Base-by-base conservation (phyloP, 345 rosid species). In the Fremontodendron californicum region DNA sequence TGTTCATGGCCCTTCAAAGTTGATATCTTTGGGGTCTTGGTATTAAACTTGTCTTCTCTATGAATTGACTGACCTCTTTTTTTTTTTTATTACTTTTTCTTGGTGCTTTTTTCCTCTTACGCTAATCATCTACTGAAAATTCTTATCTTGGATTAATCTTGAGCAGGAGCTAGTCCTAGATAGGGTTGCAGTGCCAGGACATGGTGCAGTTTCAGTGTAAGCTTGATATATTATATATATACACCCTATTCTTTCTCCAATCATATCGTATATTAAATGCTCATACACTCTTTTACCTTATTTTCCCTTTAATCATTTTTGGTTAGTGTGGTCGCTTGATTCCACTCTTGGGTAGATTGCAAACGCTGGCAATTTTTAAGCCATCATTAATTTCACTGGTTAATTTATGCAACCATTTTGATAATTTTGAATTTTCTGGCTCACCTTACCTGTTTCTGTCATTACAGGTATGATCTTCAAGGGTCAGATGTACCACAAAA, bases 151-250 rank as follows among this genome's bases (percentile, higher is more conserved):
- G 65, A 54, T 74, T 39, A 13, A 27, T 80, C 57, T 43, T 82
- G 72, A 77, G 76, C 92, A 94, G 99, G 97, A 90, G 15, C 79
- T 92, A 74, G 86, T 90, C 82, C 84, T 85, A 55, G 91, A 86
- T 79, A 93, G 86, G 84, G 86, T 71, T 78, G 82, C 78, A 45
- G 81, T 81, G 55, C 74, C 84, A 23, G 86, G 72, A 71, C 78
- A 79, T 73, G 90, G 77, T 84, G 90, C 61, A 80, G 77, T 79
- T 82, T 80, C 83, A 67, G 82, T 76, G 99, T 90, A 89, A 81
- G 94, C 68, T 72, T 69, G 67, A 73, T 71, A n/a, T 69, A 58
- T 70, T 15, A 19, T 6, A 66, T 71, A 19, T 71, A 51, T 39
- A 16, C 6, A 39, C 29, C 8, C 33, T 21, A 42, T 40, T 65